phyloP scores from a whole-genome alignment of 2,329 filamentous ascomycete species.

The Eurotiales sp. region DNA sequence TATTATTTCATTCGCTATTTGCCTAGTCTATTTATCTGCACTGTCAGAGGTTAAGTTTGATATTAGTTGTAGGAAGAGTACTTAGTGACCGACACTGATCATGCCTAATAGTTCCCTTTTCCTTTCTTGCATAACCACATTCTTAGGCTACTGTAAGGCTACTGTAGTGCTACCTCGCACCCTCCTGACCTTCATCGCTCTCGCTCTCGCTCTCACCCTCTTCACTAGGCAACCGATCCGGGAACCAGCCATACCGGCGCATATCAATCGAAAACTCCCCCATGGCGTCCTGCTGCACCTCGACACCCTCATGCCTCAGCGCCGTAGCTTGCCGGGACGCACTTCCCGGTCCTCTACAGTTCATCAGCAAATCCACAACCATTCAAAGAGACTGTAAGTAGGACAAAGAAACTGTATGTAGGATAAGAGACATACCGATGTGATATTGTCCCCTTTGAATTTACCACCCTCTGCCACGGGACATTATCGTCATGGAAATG shows the following conservation, averaged over 20 bases:
- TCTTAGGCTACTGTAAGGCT: too few species aligned
- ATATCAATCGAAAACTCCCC: conserved; percentile 44
- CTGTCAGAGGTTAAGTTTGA: not conserved
- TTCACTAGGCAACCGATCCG: conserved; percentile 48
- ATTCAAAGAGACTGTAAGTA: too few species aligned
- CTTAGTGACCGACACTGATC: not conserved
- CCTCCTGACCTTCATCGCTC: not conserved
- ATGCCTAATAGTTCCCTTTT: too few species aligned
- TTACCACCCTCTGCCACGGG: conserved; percentile 93
- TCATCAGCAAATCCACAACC: not conserved
- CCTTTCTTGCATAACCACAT: not conserved
- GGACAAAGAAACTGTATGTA: not conserved
- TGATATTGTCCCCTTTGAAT: conserved; percentile 79
- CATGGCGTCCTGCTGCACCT: conserved; percentile 39
- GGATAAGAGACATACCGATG: conserved; percentile 57
- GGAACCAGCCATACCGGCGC: conserved; percentile 47
- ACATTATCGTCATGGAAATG: conserved; percentile 73
- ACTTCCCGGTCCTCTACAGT: conserved; percentile 38
- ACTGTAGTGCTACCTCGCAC: too few species aligned
- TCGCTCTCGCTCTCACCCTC: conserved; percentile 19
- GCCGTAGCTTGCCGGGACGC: conserved; percentile 41
- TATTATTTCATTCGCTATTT: not conserved
- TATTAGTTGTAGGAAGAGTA: not conserved
- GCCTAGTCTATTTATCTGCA: not conserved
- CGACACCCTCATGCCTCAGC: conserved; percentile 40